Evolutionary conservation across 108 stramenopile species (phyloP).

Genomic region (Cyclostephanos tholiformis): DNA sequence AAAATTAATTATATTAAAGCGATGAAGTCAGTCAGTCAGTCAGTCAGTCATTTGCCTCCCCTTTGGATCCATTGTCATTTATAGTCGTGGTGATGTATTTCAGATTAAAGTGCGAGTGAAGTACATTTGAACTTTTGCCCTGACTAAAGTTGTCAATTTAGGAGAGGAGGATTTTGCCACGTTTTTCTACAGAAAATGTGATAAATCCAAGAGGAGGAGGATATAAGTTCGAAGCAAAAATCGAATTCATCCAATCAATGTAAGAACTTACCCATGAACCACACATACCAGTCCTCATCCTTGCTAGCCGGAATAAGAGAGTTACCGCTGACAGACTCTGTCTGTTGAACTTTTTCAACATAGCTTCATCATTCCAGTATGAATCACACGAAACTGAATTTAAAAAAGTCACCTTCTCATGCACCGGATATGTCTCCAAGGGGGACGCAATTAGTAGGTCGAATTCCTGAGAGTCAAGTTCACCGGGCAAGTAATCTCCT

Average conservation of each 20-base stretch:
- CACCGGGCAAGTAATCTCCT: slow-evolving; percentile 37
- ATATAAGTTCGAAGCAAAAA: background rate
- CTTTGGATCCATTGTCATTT: slow-evolving; percentile 1
- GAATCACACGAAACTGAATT: slow-evolving; percentile 4
- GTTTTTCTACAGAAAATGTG: background rate
- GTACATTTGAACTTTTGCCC: background rate
- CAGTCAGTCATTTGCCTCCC: background rate
- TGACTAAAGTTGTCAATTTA: background rate
- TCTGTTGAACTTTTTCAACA: slow-evolving; percentile 3
- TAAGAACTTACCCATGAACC: slow-evolving; percentile 31
- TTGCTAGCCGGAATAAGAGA: slow-evolving; percentile 30
- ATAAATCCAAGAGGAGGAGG: slow-evolving; percentile 13
- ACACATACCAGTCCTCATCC: slow-evolving; percentile 29
- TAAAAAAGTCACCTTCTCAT: background rate
- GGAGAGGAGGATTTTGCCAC: slow-evolving; percentile 1
- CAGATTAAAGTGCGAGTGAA: slow-evolving; percentile 17
- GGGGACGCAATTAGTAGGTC: slow-evolving; percentile 19
- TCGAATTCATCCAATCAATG: background rate
- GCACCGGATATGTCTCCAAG: slow-evolving; percentile 13
- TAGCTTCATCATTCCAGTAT: slow-evolving; percentile 12
- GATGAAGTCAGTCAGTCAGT: no score
- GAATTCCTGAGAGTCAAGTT: slow-evolving; percentile 11
- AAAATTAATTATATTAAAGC: no score
- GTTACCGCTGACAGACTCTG: slow-evolving; percentile 11
- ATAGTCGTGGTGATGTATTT: slow-evolving; percentile 8